phyloP scores from a whole-genome alignment of 129 eudicot genomes.

The Glebionis coronaria region DNA sequence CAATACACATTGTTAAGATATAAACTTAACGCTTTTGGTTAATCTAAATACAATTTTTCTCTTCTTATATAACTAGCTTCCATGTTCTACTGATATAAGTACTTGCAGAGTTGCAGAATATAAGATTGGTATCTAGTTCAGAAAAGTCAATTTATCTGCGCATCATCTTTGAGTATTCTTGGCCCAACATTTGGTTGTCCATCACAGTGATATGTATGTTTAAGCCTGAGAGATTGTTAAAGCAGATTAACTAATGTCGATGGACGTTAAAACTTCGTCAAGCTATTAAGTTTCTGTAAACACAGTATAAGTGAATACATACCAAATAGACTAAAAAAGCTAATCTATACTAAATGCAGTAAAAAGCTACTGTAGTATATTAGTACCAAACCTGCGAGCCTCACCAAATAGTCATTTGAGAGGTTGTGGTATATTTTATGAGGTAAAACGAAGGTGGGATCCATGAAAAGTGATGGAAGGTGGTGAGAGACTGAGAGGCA shows the following conservation, averaged over 20 bases:
- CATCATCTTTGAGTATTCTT: background rate
- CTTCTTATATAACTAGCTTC: background rate
- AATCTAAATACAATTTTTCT: background rate
- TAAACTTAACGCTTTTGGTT: background rate
- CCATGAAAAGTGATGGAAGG: constrained; percentile 36
- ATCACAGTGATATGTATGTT: background rate
- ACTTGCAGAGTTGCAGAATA: no score
- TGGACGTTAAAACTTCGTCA: background rate
- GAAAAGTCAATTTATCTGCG: no score
- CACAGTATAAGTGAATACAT: background rate
- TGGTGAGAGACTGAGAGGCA: constrained; percentile 32
- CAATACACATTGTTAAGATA: constrained; percentile 34
- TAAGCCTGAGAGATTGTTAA: background rate
- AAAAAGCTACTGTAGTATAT: background rate
- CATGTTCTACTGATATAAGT: background rate
- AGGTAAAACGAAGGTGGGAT: constrained; percentile 41
- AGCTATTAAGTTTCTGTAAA: background rate
- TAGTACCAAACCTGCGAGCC: background rate
- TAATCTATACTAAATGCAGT: background rate
- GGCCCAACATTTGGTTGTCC: background rate
- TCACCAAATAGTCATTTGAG: constrained; percentile 11
- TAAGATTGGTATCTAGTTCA: no score
- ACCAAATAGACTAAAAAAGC: background rate
- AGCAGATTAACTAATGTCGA: background rate
- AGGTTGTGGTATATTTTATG: constrained; percentile 15